These are phyloP conservation scores for Kodamaea ohmeri DNA, from an alignment of 1,139 yeast genomes.

Conservation along the genomic window DNA sequence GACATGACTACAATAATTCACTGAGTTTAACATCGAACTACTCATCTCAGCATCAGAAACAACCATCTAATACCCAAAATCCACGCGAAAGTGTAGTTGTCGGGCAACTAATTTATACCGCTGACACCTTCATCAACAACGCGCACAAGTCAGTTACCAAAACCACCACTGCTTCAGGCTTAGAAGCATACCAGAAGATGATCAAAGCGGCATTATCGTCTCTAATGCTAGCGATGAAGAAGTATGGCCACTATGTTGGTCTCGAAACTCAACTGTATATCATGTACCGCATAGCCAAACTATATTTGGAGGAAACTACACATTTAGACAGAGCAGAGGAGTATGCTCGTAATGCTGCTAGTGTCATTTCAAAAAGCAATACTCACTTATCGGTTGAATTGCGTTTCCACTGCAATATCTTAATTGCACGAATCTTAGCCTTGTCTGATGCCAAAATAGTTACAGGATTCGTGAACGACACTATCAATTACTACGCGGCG, in stretches of 20 bases:
- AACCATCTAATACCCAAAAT: too few relatives aligned
- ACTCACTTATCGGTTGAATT: constrained; percentile 8
- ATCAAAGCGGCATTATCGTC: constrained; percentile 42
- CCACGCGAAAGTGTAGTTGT: not conserved
- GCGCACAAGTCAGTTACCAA: constrained; percentile 26
- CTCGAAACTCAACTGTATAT: constrained; percentile 32
- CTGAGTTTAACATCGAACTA: too few relatives aligned
- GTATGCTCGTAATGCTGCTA: constrained; percentile 37
- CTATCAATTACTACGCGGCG: constrained; percentile 20
- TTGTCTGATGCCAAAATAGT: constrained; percentile 24
- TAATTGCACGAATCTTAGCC: constrained; percentile 34
- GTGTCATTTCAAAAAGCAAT: constrained; percentile 23
- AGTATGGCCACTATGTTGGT: constrained; percentile 26
- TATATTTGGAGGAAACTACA: constrained; percentile 42
- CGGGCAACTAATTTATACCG: constrained; percentile 13
- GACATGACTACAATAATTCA: too few relatives aligned
- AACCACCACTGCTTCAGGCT: constrained; percentile 10
- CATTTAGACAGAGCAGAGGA: constrained; percentile 39
- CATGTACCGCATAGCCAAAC: constrained; percentile 33
- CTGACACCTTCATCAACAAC: constrained; percentile 23
- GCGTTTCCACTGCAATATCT: constrained; percentile 30
- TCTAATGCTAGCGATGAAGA: constrained; percentile 29
- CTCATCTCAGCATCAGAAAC: too few relatives aligned
- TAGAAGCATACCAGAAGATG: constrained; percentile 28
- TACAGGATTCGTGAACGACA: constrained; percentile 27